Conservation (phyloP, 768 basidiomycete species). For the Russula sp. region DNA sequence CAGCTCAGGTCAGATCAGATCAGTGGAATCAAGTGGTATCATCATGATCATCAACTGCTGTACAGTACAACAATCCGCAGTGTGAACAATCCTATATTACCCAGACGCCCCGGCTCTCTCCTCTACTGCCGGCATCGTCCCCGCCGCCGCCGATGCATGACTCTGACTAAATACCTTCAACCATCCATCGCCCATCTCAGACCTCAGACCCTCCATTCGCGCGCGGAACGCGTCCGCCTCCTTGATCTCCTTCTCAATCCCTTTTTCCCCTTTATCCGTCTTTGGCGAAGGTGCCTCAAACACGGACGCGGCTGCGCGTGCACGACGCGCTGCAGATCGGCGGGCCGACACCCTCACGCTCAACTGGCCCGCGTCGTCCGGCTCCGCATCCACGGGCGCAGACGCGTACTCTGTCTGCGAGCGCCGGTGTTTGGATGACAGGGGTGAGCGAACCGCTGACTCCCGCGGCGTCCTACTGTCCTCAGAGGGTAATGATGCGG, state of each 20-base stretch:
- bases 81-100: background rate
- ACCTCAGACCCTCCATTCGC: slow-evolving; percentile 73
- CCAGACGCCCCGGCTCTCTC: slow-evolving; percentile 6
- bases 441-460: background rate
- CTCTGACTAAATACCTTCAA: slow-evolving; percentile 77
- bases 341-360: slow-evolving; percentile 26
- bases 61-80: too few relatives aligned
- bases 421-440: slow-evolving; percentile 19
- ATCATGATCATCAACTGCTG: background rate
- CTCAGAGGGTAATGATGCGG: background rate
- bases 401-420: slow-evolving; percentile 20
- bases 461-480: slow-evolving; percentile 4
- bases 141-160: slow-evolving; percentile 25
- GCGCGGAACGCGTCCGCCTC: slow-evolving; percentile 69
- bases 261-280: slow-evolving; percentile 25
- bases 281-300: slow-evolving; percentile 47
- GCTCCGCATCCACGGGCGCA: slow-evolving; percentile 3
- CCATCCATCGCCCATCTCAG: slow-evolving; percentile 89
- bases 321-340: slow-evolving; percentile 42
- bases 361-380: background rate
- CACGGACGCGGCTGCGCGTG: slow-evolving; percentile 53
- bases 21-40: too few relatives aligned
- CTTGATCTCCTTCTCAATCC: slow-evolving; percentile 34
- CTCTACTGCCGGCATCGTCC: background rate
- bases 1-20: background rate